Evolutionary conservation across 2,329 filamentous ascomycete species (phyloP).

Genomic region (Clonostachys byssicola): DNA sequence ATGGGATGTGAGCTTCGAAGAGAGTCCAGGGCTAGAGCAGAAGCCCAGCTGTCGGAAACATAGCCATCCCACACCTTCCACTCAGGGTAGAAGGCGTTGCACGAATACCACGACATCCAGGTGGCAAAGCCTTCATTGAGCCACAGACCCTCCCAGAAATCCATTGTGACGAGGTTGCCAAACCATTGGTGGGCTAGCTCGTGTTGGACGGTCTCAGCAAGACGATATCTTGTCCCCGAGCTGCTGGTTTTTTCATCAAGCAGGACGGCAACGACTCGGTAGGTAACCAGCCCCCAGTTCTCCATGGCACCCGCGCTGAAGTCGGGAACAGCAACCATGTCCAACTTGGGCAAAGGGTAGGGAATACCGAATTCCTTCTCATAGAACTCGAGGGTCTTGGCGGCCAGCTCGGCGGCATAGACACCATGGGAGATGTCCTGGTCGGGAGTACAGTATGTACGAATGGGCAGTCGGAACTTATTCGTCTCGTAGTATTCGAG

Average conservation of each 20-base stretch:
- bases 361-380: slow-evolving; percentile 92
- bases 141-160: slow-evolving; percentile 95
- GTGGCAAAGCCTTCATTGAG: slow-evolving; percentile 96
- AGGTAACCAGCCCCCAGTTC: slow-evolving; percentile 95
- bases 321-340: slow-evolving; percentile 87
- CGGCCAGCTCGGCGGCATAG: slow-evolving; percentile 86
- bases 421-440: slow-evolving; percentile 96
- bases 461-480: slow-evolving; percentile 86
- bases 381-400: slow-evolving; percentile 93
- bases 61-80: slow-evolving; percentile 99
- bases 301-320: slow-evolving; percentile 90
- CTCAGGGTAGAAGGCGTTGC: slow-evolving; percentile 89
- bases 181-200: slow-evolving; percentile 97
- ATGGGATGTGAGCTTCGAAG: slow-evolving; percentile 93
- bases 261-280: slow-evolving; percentile 88
- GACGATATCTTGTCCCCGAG: slow-evolving; percentile 83
- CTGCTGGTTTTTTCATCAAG: slow-evolving; percentile 93
- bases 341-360: slow-evolving; percentile 89
- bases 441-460: slow-evolving; percentile 84
- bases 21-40: slow-evolving; percentile 84
- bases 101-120: slow-evolving; percentile 94
- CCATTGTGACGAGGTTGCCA: slow-evolving; percentile 92
- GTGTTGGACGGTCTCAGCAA: slow-evolving; percentile 97
- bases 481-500: slow-evolving; percentile 95
- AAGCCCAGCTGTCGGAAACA: slow-evolving; percentile 90